Evolutionary conservation across 139 green algal genomes (phyloP), one percentile per base, ranked within the genome.

Genomic region (Chlamydomonas incerta): DNA sequence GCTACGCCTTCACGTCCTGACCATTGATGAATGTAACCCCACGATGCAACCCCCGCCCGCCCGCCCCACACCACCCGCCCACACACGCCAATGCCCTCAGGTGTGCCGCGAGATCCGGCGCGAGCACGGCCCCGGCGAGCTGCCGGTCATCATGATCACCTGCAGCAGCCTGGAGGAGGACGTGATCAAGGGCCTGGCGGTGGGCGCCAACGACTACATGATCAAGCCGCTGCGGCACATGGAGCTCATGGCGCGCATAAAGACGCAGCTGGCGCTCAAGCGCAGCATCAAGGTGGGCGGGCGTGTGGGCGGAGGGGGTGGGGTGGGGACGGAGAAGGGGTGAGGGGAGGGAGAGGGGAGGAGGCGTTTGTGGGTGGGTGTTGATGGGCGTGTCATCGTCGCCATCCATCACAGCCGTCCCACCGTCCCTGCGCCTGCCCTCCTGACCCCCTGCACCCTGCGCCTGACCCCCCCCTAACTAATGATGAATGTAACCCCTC

Each of bases 141-240:
- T 93, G 55, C 89, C 89, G 37, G 82, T 93, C 68, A 91, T 93
- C 87, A 93, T 91, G 88, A 80, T 91, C 66, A 89, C 79, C 37
- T 87, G 76, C 66, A 71, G 35, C 29, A 83, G 52, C 41, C 52
- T 83, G 41, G 84, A 91, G 74, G 81, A 88, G 52, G 80, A 91
- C 65, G 86, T 93, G 24, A 87, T 90, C 57, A 63, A 33, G 23
- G 89, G 86, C 46, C 73, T 92, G 67, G 55, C 86, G 33, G 37
- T 81, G 57, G 89, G 89, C 10, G 83, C 76, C 50, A 91, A 91
- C 65, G 89, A 93, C 74, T 93, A 91, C 89, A 76, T 93, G 67
- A 88, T 73, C 80, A 93, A 93, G 47, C 73, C 63, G 28, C 52
- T 83, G 72, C 52, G 69, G 31, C 68, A 87, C 52, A 31, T 69